Evolutionary conservation across 208 protist genomes (phyloP).

Genomic region (Strigomonas culicis): DNA sequence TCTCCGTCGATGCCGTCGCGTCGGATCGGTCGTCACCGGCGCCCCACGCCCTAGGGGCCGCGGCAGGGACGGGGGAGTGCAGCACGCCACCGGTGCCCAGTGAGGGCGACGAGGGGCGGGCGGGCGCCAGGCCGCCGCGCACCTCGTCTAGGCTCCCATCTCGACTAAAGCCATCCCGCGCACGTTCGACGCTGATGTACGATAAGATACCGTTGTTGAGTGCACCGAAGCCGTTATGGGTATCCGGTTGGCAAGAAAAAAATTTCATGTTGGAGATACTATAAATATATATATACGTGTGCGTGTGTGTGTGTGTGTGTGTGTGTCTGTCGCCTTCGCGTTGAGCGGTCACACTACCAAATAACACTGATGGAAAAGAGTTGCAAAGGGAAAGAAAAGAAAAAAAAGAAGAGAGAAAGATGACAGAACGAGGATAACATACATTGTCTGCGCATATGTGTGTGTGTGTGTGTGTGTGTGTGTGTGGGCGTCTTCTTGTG

Average conservation of each 20-base stretch:
- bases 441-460: background rate
- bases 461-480: background rate
- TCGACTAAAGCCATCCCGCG: too few relatives aligned
- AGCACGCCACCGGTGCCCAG: too few relatives aligned
- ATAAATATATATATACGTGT: conserved; percentile 2
- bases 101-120: too few relatives aligned
- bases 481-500: background rate
- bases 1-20: too few relatives aligned
- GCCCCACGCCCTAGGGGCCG: too few relatives aligned
- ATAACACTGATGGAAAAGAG: conserved; percentile 15
- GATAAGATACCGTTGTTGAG: conserved; percentile 14
- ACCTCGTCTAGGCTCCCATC: too few relatives aligned
- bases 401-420: conserved; percentile 9
- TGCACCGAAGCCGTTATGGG: conserved; percentile 78
- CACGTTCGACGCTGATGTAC: conserved; percentile 1
- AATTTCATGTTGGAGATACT: conserved; percentile 56
- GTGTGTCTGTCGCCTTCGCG: background rate
- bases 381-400: background rate
- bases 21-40: too few relatives aligned
- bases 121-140: too few relatives aligned
- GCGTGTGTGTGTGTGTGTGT: background rate
- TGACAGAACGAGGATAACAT: background rate
- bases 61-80: too few relatives aligned
- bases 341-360: conserved; percentile 10
- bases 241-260: conserved; percentile 77